Evolutionary conservation across 352 stramenopile genomes (phyloP), one percentile per base, ranked within the genome.

Genomic region (Globisporangium canariense): DNA sequence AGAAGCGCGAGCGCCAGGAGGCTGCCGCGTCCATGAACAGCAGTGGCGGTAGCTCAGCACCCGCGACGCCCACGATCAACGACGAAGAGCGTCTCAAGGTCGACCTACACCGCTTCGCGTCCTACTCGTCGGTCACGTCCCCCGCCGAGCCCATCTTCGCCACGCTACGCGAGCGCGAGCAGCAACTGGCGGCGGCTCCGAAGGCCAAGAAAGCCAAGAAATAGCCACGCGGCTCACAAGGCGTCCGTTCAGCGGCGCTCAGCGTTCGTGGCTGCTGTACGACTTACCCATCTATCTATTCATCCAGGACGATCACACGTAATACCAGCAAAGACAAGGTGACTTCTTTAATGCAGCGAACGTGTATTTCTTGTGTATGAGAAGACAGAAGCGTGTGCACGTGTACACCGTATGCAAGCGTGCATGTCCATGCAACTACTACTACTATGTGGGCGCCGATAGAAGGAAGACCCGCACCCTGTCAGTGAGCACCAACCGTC

Each of bases 111-210:
- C 82, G 84, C 2, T 50, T 90, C 18, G 83, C 83, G 60, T 90
- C 80, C 25, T 91, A 75, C 56, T 91, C 84, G 69, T 91, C 82
- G 9, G 46, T 88, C 28, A 73, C 75, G 54, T 93, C 84, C 38
- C 82, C 84, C 22, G 81, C 82, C 2, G 84, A 91, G 69, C 61
- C 71, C 25, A 50, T 88, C 20, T 43, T 72, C 54, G 61, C 64
- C 47, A 73, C 66, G 43, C 62, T 83, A 41, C 65, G 61, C 18
- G 62, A 68, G 36, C 73, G 76, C 18, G 65, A 64, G 20, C 41
- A 64, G 32, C 65, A 62, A 28, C 54, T 67, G 34, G 57, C 38
- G n/a, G 57, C 28, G 14, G 32, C 50, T 43, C 76, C 74, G 40
- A 75, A 72, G 54, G 36, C 45, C 41, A 83, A 78, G 68, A 80